These are phyloP conservation scores for Blastocystis sp. DNA, from an alignment of 352 stramenopile genomes.

Conservation along the genomic window DNA sequence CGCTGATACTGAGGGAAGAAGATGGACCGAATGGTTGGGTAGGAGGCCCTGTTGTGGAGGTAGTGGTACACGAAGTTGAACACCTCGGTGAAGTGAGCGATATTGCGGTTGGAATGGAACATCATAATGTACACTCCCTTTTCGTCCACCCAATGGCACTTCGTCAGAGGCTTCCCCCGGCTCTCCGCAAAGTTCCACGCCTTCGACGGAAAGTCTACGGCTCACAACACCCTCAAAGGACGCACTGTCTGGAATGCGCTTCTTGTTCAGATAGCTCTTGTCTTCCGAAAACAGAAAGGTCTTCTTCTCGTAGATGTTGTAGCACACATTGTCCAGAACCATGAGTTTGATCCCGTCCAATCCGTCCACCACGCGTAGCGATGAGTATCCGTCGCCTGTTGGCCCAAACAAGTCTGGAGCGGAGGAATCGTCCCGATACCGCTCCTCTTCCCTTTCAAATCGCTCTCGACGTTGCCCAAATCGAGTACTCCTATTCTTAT, in stretches of 20 bases:
- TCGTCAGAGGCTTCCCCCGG: background rate
- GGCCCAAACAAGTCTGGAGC: background rate
- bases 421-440: background rate
- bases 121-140: conserved; percentile 24
- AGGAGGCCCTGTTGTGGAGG: background rate
- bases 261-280: conserved; percentile 22
- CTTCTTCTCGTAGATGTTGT: background rate
- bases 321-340: conserved; percentile 45
- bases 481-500: conserved; percentile 45
- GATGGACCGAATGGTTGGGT: conserved; percentile 6
- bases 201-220: conserved; percentile 19
- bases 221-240: background rate
- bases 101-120: conserved; percentile 57
- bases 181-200: conserved; percentile 26
- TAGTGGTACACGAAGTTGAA: conserved; percentile 73
- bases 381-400: conserved; percentile 11
- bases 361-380: background rate
- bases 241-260: conserved; percentile 22
- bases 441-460: conserved; percentile 3
- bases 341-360: background rate
- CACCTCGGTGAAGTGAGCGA: conserved; percentile 60
- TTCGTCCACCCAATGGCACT: background rate
- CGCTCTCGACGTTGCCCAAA: background rate
- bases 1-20: conserved; percentile 33
- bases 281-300: conserved; percentile 12